Base-by-base conservation (phyloP, 2,329 filamentous ascomycete genomes). In the Lachnellula cervina region DNA sequence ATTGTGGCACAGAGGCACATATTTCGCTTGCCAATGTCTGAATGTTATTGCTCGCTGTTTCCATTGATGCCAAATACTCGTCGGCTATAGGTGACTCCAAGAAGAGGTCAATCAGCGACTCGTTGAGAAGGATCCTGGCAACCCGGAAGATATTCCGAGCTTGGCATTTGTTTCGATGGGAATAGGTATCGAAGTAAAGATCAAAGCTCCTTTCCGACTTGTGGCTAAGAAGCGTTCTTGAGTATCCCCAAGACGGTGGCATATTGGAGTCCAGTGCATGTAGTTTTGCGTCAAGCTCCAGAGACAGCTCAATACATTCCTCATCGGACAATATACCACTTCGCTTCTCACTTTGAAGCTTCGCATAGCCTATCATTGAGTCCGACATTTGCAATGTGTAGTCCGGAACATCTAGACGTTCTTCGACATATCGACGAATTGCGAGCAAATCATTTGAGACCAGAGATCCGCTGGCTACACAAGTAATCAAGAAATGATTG, bases 1-100 rank as follows among this genome's bases (percentile, higher is more conserved):
- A 62, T 42, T 62, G 59, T 13, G 57, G 48, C 11, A 46, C 53
- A 46, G 55, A 60, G 28, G 58, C 57, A 47, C 43, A 59, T 32
- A 62, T 60, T 4, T 57, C 28, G 5, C n/a, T 25, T 11, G 43
- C 42, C 34, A 50, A 35, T 21, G 21, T 21, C 8, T 47, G 37
- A 25, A 58, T 55, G 16, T 54, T 51, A 4, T 48, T 50, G 16
- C 40, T 23, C 1, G 32, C 28, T 21, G n/a, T 19, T 50, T 42
- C 19, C 40, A 16, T 19, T 3, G 40, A 40, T 13, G 38, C 37
- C 8, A 25, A 5, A 23, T 32, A 42, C 2, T 16, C 14, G 4
- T 56, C 23, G 11, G n/a, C 8, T 7, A 17, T 16, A 25, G 13
- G 4, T 13, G 13, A 40, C 13, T 23, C 21, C 14, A 9, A 19